These are phyloP conservation scores for Eucalyptus camaldulensis DNA, from an alignment of 345 rosid species.

Conservation along the genomic window DNA sequence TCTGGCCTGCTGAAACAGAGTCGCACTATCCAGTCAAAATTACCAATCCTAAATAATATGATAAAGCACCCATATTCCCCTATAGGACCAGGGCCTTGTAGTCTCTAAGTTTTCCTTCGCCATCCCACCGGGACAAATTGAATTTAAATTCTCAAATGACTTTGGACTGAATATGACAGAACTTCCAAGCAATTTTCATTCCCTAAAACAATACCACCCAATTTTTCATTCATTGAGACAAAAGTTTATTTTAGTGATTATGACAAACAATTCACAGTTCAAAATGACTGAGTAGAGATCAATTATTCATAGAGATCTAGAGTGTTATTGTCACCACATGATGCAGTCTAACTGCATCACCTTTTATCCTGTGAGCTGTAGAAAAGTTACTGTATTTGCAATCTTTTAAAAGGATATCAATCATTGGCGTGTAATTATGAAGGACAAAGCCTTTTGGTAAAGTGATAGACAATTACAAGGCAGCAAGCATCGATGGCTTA, in stretches of 20 bases:
- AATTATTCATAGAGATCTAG: background rate
- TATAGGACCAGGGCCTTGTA: background rate
- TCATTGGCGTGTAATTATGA: background rate
- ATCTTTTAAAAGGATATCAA: background rate
- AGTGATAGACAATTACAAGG: background rate
- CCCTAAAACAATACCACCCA: background rate
- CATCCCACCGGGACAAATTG: background rate
- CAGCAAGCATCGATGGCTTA: slow-evolving; percentile 6
- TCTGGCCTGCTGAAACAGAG: background rate
- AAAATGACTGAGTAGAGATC: background rate
- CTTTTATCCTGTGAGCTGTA: background rate
- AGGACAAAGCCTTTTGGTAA: background rate
- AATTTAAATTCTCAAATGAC: background rate
- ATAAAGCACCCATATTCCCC: background rate
- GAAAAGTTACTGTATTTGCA: background rate
- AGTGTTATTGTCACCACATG: background rate
- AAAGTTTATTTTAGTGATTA: background rate
- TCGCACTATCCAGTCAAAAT: background rate
- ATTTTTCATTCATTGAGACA: background rate
- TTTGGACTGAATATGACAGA: background rate
- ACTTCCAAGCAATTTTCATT: background rate
- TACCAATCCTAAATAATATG: background rate
- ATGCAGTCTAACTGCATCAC: background rate
- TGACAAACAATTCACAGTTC: background rate
- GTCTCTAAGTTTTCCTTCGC: background rate